These are phyloP conservation scores for Oropetium thomaeum DNA, from an alignment of 176 grass and related monocot genomes.

Conservation along the genomic window DNA sequence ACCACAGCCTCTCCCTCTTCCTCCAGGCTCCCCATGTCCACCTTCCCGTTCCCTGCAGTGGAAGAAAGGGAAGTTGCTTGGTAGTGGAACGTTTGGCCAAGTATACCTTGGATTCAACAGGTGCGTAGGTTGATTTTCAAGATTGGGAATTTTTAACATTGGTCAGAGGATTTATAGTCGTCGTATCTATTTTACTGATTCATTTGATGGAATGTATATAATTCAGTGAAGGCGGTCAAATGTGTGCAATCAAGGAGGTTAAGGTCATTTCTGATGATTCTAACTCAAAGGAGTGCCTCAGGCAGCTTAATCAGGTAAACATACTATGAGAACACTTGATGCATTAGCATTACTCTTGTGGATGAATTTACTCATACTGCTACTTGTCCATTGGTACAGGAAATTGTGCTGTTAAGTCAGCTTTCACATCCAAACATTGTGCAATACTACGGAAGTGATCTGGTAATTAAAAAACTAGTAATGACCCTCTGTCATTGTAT, in stretches of 20 bases:
- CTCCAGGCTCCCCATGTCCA: conserved; percentile 50
- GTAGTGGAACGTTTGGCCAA: conserved; percentile 87
- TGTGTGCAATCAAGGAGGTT: conserved; percentile 99
- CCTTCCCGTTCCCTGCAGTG: conserved; percentile 53
- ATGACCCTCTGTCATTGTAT: conserved; percentile 31
- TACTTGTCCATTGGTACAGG: conserved; percentile 48
- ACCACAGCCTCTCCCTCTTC: conserved; percentile 68
- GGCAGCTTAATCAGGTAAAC: conserved; percentile 80
- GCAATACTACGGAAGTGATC: conserved; percentile 82
- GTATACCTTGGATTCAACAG: conserved; percentile 85
- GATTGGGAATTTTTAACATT: not conserved
- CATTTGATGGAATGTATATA: conserved; percentile 1
- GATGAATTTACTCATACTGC: conserved; percentile 14
- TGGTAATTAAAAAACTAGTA: conserved; percentile 57
- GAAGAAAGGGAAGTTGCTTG: conserved; percentile 82
- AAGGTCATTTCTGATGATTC: conserved; percentile 91
- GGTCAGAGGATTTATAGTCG: not conserved
- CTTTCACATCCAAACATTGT: conserved; percentile 94
- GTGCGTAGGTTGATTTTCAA: conserved; percentile 33
- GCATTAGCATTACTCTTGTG: not conserved
- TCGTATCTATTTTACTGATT: conserved; percentile 1
- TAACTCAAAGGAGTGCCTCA: conserved; percentile 94
- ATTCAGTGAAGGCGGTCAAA: conserved; percentile 77
- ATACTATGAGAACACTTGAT: conserved; percentile 9
- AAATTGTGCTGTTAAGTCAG: conserved; percentile 84